Evolutionary conservation across 805 yeast genomes (phyloP).

Genomic region (Debaryomyces hansenii): DNA sequence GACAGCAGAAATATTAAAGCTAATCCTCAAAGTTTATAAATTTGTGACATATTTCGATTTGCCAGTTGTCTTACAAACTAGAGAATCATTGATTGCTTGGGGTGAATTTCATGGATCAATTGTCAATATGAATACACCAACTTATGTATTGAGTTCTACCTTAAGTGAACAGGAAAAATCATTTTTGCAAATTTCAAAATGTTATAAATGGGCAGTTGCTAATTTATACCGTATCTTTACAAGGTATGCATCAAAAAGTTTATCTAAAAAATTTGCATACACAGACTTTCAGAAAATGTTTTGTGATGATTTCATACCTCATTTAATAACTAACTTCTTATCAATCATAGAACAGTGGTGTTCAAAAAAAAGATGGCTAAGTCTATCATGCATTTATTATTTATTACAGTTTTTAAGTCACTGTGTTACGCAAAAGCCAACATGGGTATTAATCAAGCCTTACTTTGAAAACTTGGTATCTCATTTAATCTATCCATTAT

Average conservation of each 20-base stretch:
- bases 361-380: slow-evolving; percentile 62
- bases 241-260: slow-evolving; percentile 59
- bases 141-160: slow-evolving; percentile 49
- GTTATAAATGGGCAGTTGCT: slow-evolving; percentile 78
- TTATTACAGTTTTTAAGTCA: slow-evolving; percentile 55
- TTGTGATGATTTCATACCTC: slow-evolving; percentile 65
- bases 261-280: slow-evolving; percentile 52
- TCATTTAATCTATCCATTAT: slow-evolving; percentile 72
- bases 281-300: slow-evolving; percentile 60
- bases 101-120: slow-evolving; percentile 72
- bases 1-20: slow-evolving; percentile 70
- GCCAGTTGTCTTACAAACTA: slow-evolving; percentile 59
- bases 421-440: slow-evolving; percentile 49
- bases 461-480: slow-evolving; percentile 63
- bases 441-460: slow-evolving; percentile 70
- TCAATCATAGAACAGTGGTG: slow-evolving; percentile 76
- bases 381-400: slow-evolving; percentile 62
- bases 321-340: slow-evolving; percentile 63
- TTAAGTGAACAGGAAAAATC: slow-evolving; percentile 40
- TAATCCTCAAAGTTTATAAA: slow-evolving; percentile 74
- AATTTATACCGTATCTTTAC: slow-evolving; percentile 70
- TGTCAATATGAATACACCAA: slow-evolving; percentile 60
- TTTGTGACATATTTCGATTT: slow-evolving; percentile 72
- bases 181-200: slow-evolving; percentile 73
- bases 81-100: slow-evolving; percentile 61